A percentile compares a stretch with the other conserved stretches of the same genome.
These are phyloP conservation scores for Willaertia magna DNA, from an alignment of 208 protist genomes.

Conservation along the genomic window DNA sequence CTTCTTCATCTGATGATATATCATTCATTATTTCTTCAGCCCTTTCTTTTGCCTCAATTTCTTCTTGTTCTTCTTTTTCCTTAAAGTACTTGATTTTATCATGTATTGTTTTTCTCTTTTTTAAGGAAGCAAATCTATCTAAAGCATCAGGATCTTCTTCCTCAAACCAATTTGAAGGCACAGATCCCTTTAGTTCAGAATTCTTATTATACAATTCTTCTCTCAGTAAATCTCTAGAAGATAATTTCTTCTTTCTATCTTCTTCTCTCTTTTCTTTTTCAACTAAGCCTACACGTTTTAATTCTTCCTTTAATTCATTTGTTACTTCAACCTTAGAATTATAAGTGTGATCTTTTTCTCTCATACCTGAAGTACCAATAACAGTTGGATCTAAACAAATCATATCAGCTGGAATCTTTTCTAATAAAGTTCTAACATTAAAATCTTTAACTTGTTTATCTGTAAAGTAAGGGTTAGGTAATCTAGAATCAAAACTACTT, in stretches of 20 bases:
- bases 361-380: neutral
- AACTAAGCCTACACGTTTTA: neutral
- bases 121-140: neutral
- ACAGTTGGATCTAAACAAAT: neutral
- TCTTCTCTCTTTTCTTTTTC: neutral
- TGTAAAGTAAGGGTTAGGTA: constrained; percentile 18
- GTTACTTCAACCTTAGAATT: neutral
- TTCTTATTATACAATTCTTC: neutral
- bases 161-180: neutral
- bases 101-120: neutral
- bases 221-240: neutral
- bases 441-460: neutral
- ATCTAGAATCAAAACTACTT: constrained; percentile 7
- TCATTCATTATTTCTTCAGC: neutral
- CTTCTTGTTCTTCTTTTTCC: neutral
- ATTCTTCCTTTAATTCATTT: neutral
- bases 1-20: neutral
- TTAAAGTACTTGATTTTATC: neutral
- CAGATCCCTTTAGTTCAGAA: neutral
- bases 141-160: neutral
- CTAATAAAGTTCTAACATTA: constrained; percentile 13
- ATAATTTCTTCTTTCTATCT: neutral
- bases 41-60: neutral
- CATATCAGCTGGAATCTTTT: constrained; percentile 17
- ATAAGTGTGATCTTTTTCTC: neutral